Evolutionary conservation across 2,329 filamentous ascomycete genomes (phyloP).

Genomic region (Nemania sp.): DNA sequence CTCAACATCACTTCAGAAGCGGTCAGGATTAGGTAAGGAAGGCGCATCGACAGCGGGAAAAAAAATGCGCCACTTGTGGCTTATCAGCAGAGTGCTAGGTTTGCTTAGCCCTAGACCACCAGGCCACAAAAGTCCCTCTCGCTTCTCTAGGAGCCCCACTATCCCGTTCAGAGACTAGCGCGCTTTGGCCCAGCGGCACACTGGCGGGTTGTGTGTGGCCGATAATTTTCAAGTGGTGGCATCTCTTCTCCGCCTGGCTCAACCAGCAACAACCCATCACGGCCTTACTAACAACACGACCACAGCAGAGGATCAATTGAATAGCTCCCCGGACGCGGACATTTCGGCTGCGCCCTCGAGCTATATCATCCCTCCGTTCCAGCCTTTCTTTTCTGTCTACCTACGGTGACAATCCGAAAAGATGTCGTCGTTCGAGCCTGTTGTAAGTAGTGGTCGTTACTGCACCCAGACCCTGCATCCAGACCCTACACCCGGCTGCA

Average conservation of each 20-base stretch:
- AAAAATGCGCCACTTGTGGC: too few species aligned
- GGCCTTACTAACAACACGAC: conserved; percentile 36
- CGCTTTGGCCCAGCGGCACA: conserved; percentile 32
- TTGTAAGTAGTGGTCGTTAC: conserved; percentile 60
- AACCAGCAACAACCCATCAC: conserved; percentile 38
- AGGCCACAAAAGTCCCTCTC: conserved; percentile 37
- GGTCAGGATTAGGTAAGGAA: too few species aligned
- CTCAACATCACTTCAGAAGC: too few species aligned
- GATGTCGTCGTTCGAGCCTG: conserved; percentile 72
- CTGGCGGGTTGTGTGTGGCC: conserved; percentile 33
- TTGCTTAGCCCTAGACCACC: conserved; percentile 35
- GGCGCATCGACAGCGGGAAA: too few species aligned
- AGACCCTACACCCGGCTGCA: background rate
- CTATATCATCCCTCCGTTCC: conserved; percentile 31
- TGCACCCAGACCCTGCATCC: background rate
- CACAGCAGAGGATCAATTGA: conserved; percentile 35
- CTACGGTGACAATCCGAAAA: conserved; percentile 48
- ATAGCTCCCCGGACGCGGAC: conserved; percentile 35
- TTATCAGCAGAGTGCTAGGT: too few species aligned
- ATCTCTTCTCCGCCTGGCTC: conserved; percentile 30
- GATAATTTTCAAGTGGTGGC: conserved; percentile 39
- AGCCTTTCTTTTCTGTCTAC: conserved; percentile 32
- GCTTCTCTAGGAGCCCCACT: conserved; percentile 33
- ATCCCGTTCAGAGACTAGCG: conserved; percentile 30
- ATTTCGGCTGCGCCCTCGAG: conserved; percentile 35